Evolutionary conservation across 345 rosid genomes (phyloP), one percentile per base, ranked within the genome.

Genomic region (Garcia nutans): DNA sequence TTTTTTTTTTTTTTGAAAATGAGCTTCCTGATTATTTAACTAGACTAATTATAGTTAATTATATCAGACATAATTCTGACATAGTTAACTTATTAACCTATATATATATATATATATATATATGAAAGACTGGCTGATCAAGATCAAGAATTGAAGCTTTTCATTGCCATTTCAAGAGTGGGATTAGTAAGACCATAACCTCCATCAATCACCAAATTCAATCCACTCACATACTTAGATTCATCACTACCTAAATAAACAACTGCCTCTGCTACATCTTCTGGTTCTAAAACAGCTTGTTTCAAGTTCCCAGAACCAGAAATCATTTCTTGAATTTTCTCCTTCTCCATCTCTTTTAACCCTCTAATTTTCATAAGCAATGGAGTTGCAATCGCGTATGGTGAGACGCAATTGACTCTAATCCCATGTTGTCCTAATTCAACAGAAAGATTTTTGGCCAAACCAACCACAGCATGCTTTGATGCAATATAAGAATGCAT

Each of bases 331-430:
- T 49, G 22, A 1, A 65, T 6, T n/a, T 52, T 22, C 55, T 19
- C 59, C 44, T 1, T 12, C 31, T 41, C 72, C 22, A 11, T 23
- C 24, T 42, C 72, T 13, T 3, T 23, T 3, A 3, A 2, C 1
- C 76, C 73, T 42, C 31, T 10, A 17, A 3, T 33, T 10, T 19
- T 52, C 70, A 20, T 41, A 0, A 22, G 1, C 28, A 63, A 0
- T 11, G 56, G 45, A 6, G 80, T 72, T 0, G 60, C 61, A 6
- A 68, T 26, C 5, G 15, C 62, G 12, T 1, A 77, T 1, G 78
- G 80, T 31, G 84, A 81, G 0, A 74, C 23, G 64, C 72, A 73
- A 50, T 81, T 77, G 1, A 70, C 81, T 33, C 84, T 58, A 16
- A 74, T 77, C 8, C 81, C 81, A 13, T 65, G 44, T 24, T 58